Evolutionary conservation across 1,139 yeast genomes (phyloP), one percentile per base, ranked within the genome.

Genomic region (Diutina sp.): DNA sequence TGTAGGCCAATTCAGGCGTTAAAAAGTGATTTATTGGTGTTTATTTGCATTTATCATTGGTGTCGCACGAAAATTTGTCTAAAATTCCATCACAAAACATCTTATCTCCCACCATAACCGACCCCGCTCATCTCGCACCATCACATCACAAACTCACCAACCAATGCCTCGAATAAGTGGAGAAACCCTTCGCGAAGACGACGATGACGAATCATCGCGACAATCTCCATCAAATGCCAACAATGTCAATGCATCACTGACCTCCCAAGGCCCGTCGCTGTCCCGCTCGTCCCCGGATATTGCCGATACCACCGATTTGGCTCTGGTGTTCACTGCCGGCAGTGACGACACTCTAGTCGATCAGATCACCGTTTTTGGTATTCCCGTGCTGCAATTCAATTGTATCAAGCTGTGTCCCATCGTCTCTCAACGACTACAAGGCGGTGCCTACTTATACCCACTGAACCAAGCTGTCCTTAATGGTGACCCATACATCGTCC

Each of bases 91-190:
- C 25, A 21, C 25, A 21, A 21, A 21, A 21, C 25, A 21, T 21
- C 25, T 21, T 3, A 21, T 21, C 25, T 21, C 25, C 25, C 25
- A 21, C 25, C 25, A 21, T 21, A 21, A 21, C 25, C 25, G 25
- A 21, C 25, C 25, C 25, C 12, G 38, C 41, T 5, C 14, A 8
- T n/a, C 11, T 35, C 41, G 12, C 41, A 35, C 41, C 41, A 35
- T 5, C 6, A 11, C n/a, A 35, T 35, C 9, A 32, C 25, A 21
- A 21, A 21, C 25, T 4, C 25, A 35, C 14, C n/a, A 6, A 6
- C 11, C 4, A 11, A 47, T 47, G 51, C 38, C 51, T n/a, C 51
- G 51, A 47, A 47, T 47, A 47, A 47, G 51, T 47, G 51, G 51
- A 8, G 51, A 47, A 28, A 47, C 51, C 7, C 16, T 47, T 14